These are phyloP conservation scores for Plasmodium sp. DNA, from an alignment of 169 alveolate species.

Conservation along the genomic window DNA sequence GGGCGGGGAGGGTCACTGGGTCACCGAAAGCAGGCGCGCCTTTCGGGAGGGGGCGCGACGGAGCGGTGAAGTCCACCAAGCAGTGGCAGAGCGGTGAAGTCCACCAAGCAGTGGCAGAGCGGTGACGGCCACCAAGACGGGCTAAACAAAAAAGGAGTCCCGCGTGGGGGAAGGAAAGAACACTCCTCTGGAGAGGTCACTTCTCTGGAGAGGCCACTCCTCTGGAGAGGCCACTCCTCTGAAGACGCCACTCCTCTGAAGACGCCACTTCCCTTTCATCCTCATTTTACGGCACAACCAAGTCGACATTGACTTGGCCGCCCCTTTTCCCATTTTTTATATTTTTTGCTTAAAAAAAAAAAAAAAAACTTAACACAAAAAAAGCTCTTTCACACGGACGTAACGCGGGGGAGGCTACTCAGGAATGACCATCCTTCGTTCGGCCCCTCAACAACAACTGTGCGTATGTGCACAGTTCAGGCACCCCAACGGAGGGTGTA, in stretches of 20 bases:
- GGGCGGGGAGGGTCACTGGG: conserved; percentile 16
- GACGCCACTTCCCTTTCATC: neutral
- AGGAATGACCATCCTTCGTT: neutral
- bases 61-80: neutral
- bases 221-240: neutral
- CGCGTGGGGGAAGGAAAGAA: neutral
- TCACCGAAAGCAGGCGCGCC: conserved; percentile 37
- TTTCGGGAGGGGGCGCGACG: neutral
- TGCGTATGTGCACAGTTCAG: too few species aligned
- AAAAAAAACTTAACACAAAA: neutral
- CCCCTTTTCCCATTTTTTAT: neutral
- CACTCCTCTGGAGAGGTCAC: neutral
- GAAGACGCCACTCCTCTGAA: neutral
- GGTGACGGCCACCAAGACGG: neutral
- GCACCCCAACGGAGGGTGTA: too few species aligned
- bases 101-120: too few species aligned
- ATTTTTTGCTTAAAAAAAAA: neutral
- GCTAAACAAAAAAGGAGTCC: neutral
- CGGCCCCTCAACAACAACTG: neutral
- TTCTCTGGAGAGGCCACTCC: too few species aligned
- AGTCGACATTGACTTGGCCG: neutral
- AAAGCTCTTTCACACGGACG: neutral
- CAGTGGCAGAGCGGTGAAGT: neutral
- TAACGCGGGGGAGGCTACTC: neutral
- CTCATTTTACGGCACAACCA: neutral